phyloP scores from a whole-genome alignment of 2,329 filamentous ascomycete species.

The Trichothecium roseum region DNA sequence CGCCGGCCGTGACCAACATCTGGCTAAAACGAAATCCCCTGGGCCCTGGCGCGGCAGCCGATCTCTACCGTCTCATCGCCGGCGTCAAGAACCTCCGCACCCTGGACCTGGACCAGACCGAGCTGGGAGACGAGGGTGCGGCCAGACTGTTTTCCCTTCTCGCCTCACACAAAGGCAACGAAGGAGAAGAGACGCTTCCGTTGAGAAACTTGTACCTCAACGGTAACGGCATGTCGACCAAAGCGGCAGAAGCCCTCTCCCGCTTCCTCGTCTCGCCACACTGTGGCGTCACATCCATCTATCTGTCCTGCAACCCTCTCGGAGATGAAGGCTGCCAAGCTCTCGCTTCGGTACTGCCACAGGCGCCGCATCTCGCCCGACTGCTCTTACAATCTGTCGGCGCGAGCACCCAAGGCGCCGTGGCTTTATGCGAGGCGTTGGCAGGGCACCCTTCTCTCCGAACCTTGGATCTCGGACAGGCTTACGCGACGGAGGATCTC shows the following conservation, averaged over 20 bases:
- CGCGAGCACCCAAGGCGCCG: slow-evolving; percentile 26
- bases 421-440: slow-evolving; percentile 25
- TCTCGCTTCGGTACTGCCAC: slow-evolving; percentile 18
- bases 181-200: slow-evolving; percentile 17
- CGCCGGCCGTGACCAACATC: slow-evolving; percentile 33
- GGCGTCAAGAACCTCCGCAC: slow-evolving; percentile 31
- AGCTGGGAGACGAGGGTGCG: slow-evolving; percentile 36
- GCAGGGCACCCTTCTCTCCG: slow-evolving; percentile 21
- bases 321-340: slow-evolving; percentile 19
- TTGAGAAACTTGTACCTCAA: slow-evolving; percentile 26
- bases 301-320: slow-evolving; percentile 26
- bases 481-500: slow-evolving; percentile 34
- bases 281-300: slow-evolving; percentile 23
- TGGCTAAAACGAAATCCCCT: slow-evolving; percentile 47
- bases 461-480: slow-evolving; percentile 32
- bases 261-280: slow-evolving; percentile 20
- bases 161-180: slow-evolving; percentile 15
- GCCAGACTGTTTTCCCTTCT: slow-evolving; percentile 29
- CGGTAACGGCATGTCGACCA: slow-evolving; percentile 21
- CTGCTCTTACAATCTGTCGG: slow-evolving; percentile 32
- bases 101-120: slow-evolving; percentile 42
- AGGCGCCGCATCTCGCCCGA: slow-evolving; percentile 21
- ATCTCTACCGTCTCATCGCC: slow-evolving; percentile 34
- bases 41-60: slow-evolving; percentile 22
- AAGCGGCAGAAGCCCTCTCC: slow-evolving; percentile 18